A percentile compares a stretch with the other conserved stretches of the same genome.
These are phyloP conservation scores for Hanseniaspora uvarum DNA, from an alignment of 1,139 yeast genomes.

Conservation along the genomic window DNA sequence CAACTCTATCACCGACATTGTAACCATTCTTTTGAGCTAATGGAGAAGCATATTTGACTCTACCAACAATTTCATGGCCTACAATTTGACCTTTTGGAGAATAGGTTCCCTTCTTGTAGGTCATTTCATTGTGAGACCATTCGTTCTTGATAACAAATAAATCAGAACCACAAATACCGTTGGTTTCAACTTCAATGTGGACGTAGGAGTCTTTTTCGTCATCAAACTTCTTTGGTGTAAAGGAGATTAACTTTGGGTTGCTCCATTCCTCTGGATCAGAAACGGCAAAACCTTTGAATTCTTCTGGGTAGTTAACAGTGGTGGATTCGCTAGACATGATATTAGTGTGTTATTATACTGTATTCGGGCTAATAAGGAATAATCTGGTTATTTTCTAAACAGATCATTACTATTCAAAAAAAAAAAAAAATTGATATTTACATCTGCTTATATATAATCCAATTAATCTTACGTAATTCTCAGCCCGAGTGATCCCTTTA, in stretches of 20 bases:
- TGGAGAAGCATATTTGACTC: slow-evolving; percentile 29
- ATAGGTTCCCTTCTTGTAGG: slow-evolving; percentile 23
- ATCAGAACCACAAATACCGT: slow-evolving; percentile 53
- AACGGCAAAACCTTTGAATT: slow-evolving; percentile 40
- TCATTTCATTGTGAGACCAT: slow-evolving; percentile 35
- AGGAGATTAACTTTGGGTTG: slow-evolving; percentile 35
- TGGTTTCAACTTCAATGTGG: slow-evolving; percentile 36
- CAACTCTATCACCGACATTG: slow-evolving; percentile 36
- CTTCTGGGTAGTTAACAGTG: slow-evolving; percentile 35
- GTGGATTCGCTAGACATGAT: slow-evolving; percentile 20
- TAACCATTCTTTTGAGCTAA: slow-evolving; percentile 33
- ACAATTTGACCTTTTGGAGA: slow-evolving; percentile 35
- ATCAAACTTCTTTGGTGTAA: slow-evolving; percentile 30
- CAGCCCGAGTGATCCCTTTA: no score
- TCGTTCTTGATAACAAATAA: slow-evolving; percentile 37
- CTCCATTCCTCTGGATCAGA: slow-evolving; percentile 37
- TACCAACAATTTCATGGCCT: slow-evolving; percentile 42
- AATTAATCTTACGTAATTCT: neutral
- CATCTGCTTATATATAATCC: neutral
- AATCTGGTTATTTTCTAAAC: neutral
- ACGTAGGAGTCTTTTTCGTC: slow-evolving; percentile 27
- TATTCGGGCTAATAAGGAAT: neutral
- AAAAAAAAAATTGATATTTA: neutral
- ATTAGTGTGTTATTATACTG: neutral
- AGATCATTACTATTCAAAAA: neutral